Conservation (phyloP, 768 basidiomycete species). For the Podaxis sp. region DNA sequence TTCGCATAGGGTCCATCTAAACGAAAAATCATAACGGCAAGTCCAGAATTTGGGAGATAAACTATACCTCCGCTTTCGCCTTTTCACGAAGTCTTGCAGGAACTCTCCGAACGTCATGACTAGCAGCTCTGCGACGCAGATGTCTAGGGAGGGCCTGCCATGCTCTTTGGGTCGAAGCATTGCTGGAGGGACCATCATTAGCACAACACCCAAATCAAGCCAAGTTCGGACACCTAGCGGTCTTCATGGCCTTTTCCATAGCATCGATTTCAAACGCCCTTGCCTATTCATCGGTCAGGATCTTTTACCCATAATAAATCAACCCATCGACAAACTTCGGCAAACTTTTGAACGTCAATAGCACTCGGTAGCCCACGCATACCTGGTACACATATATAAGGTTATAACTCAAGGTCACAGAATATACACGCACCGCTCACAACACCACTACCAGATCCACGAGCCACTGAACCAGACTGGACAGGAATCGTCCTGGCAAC, state of each 20-base stretch:
- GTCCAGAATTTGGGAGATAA: not conserved
- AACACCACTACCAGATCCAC: conserved; percentile 40
- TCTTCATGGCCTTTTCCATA: conserved; percentile 86
- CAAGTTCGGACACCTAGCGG: conserved; percentile 53
- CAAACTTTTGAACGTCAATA: conserved; percentile 87
- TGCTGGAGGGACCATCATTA: conserved; percentile 37
- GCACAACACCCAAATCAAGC: not conserved
- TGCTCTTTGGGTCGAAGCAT: conserved; percentile 71
- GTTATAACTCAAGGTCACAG: not conserved
- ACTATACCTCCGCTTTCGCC: conserved; percentile 76
- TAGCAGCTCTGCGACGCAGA: conserved; percentile 88
- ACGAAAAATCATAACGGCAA: not conserved
- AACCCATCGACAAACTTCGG: conserved; percentile 54
- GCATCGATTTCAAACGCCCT: conserved; percentile 88
- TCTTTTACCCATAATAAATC: not conserved
- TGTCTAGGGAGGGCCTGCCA: conserved; percentile 95
- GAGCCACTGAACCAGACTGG: conserved; percentile 35
- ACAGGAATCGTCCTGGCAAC: conserved; percentile 68
- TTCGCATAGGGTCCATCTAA: conserved; percentile 50
- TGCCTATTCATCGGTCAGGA: conserved; percentile 45
- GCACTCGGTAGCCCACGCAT: conserved; percentile 63
- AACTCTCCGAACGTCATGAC: conserved; percentile 90
- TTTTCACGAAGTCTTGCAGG: conserved; percentile 81
- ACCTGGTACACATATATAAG: conserved; percentile 36
- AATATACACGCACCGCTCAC: conserved; percentile 25